These are phyloP conservation scores for Beauveria pseudobassiana DNA, from an alignment of 2,329 filamentous ascomycete species.

Conservation along the genomic window DNA sequence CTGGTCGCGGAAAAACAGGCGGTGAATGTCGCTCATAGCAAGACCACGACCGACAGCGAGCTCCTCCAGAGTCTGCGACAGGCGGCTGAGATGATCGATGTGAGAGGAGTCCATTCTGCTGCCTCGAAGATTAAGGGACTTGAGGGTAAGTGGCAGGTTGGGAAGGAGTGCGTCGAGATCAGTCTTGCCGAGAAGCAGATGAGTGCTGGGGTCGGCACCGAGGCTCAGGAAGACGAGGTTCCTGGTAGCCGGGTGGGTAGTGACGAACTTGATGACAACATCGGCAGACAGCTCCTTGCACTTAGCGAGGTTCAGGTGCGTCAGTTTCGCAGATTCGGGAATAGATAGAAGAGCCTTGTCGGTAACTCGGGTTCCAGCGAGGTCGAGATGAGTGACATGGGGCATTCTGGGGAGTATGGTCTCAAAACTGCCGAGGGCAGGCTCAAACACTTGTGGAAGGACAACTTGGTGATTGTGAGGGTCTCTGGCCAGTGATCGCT, in stretches of 20 bases:
- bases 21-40: conserved; percentile 56
- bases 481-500: conserved; percentile 43
- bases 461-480: conserved; percentile 59
- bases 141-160: conserved; percentile 56
- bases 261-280: conserved; percentile 62
- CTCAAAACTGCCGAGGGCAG: conserved; percentile 59
- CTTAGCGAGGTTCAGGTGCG: conserved; percentile 71
- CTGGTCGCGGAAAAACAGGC: conserved; percentile 50
- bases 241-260: conserved; percentile 60
- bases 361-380: conserved; percentile 71
- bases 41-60: conserved; percentile 65
- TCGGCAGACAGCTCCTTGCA: conserved; percentile 62
- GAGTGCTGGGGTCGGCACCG: conserved; percentile 62
- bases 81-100: conserved; percentile 52
- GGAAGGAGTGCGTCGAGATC: conserved; percentile 61
- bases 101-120: conserved; percentile 61
- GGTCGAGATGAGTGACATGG: conserved; percentile 67
- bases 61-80: conserved; percentile 67
- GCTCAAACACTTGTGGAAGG: conserved; percentile 71
- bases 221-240: conserved; percentile 66
- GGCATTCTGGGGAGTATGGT: conserved; percentile 62
- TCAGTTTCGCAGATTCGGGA: conserved; percentile 62
- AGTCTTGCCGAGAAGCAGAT: conserved; percentile 60
- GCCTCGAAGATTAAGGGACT: conserved; percentile 69
- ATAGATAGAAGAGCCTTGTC: conserved; percentile 63